Evolutionary conservation across 2,329 filamentous ascomycete species (phyloP).

Genomic region (Beauveria australis): DNA sequence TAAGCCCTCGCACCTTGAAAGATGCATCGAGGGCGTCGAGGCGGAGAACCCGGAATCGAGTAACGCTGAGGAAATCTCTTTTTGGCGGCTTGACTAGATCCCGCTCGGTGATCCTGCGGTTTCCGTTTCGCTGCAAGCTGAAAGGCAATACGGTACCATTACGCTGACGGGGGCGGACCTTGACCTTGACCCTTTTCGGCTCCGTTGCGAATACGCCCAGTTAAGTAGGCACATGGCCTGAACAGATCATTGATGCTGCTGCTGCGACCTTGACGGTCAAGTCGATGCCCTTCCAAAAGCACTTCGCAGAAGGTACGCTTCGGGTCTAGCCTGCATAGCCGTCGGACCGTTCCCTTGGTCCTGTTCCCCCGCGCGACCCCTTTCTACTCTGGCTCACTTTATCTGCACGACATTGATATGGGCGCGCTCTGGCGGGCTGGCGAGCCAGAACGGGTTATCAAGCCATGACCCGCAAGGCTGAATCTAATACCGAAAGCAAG

Average conservation of each 20-base stretch:
- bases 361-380: neutral
- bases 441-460: neutral
- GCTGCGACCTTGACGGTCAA: neutral
- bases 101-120: conserved; percentile 4
- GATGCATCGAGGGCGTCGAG: neutral
- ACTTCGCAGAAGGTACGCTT: neutral
- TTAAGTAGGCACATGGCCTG: too few relatives aligned
- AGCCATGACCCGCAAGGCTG: conserved; percentile 1
- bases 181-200: neutral
- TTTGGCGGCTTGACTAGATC: neutral
- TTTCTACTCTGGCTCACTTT: neutral
- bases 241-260: neutral
- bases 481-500: neutral
- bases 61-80: neutral
- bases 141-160: neutral
- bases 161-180: neutral
- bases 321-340: conserved; percentile 3
- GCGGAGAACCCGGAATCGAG: neutral
- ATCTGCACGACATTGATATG: neutral
- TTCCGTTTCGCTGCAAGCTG: neutral
- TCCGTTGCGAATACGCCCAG: neutral
- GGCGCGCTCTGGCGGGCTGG: neutral
- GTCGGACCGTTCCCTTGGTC: neutral
- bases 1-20: too few relatives aligned
- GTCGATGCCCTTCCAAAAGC: neutral